These are phyloP conservation scores for Tagetes erecta DNA, from an alignment of 129 eudicot genomes.

Conservation along the genomic window DNA sequence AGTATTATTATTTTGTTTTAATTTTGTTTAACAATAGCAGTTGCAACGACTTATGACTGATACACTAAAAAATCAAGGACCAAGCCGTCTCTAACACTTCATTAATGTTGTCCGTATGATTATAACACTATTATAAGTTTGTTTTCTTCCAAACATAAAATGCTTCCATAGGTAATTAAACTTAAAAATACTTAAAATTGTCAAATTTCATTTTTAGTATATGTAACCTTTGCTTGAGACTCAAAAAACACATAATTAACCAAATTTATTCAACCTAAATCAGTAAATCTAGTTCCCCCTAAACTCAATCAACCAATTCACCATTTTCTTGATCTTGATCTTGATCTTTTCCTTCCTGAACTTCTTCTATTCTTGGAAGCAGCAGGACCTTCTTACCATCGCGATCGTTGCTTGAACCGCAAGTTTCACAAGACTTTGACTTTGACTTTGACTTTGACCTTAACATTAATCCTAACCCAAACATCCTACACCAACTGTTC, in stretches of 20 bases:
- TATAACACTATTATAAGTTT: too few relatives aligned
- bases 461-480: constrained; percentile 38
- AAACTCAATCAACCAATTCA: constrained; percentile 26
- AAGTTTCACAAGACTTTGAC: background rate
- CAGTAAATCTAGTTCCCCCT: background rate
- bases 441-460: constrained; percentile 31
- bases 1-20: too few relatives aligned
- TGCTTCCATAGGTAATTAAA: too few relatives aligned
- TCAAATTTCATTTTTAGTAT: too few relatives aligned
- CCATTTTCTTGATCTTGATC: constrained; percentile 31
- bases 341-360: too few relatives aligned
- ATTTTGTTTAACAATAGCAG: too few relatives aligned
- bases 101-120: too few relatives aligned
- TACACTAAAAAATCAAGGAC: too few relatives aligned
- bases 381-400: constrained; percentile 23
- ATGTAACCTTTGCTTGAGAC: background rate
- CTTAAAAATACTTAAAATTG: too few relatives aligned
- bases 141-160: too few relatives aligned
- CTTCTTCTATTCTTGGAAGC: constrained; percentile 24
- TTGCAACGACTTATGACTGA: too few relatives aligned
- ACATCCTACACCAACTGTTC: constrained; percentile 47
- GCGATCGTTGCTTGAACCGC: constrained; percentile 7
- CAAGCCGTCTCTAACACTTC: too few relatives aligned
- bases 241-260: background rate
- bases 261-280: constrained; percentile 17